Conservation (phyloP, 176 grass and related monocot species). For the Eragrostis curvula region DNA sequence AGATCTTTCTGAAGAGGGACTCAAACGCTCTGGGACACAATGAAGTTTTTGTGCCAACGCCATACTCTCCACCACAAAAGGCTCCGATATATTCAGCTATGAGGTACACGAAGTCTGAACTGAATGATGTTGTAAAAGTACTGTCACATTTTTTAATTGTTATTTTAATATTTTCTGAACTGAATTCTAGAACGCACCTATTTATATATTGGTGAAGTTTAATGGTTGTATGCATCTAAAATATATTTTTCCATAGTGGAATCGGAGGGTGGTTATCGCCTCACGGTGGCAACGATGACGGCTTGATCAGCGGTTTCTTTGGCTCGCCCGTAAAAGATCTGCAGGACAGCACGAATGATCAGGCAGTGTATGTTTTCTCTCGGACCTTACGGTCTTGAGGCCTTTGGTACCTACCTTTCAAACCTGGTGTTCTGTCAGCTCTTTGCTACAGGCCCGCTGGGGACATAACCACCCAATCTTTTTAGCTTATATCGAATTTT, state of each 20-base stretch:
- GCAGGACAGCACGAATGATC: conserved; percentile 31
- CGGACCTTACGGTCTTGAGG: neutral
- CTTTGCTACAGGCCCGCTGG: too few species aligned
- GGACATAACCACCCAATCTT: too few species aligned
- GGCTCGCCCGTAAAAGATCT: neutral
- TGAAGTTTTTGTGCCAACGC: neutral
- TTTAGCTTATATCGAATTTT: too few species aligned
- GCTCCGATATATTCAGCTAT: conserved; percentile 9
- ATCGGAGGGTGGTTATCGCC: conserved; percentile 45
- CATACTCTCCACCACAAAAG: neutral
- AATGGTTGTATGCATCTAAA: too few species aligned
- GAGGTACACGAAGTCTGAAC: conserved; percentile 30
- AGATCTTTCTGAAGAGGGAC: conserved; percentile 46
- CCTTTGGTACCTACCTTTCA: too few species aligned
- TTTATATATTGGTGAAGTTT: too few species aligned
- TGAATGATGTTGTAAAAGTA: too few species aligned
- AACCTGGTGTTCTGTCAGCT: too few species aligned
- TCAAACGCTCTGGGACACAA: conserved; percentile 5
- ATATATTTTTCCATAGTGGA: conserved; percentile 18
- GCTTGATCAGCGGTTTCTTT: neutral
- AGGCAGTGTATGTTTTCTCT: conserved; percentile 24
- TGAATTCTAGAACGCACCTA: too few species aligned
- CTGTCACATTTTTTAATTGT: too few species aligned
- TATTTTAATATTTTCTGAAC: too few species aligned
- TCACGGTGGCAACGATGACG: neutral